Conservation (phyloP, 208 protist genomes). For the Acanthamoeba culbertsoni region DNA sequence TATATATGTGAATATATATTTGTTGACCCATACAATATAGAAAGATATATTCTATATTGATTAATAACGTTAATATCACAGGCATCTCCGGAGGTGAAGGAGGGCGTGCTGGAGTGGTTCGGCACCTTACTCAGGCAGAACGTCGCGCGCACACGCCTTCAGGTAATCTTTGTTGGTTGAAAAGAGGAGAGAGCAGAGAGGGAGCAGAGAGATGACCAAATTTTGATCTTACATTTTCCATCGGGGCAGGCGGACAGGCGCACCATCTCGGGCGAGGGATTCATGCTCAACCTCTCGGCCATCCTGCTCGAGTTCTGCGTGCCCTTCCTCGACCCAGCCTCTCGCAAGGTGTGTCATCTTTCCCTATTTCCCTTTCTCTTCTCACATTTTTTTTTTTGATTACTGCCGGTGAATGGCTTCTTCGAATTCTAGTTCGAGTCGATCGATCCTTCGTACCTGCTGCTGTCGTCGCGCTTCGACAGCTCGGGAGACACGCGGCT, state of each 20-base stretch:
- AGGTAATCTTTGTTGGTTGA: neutral
- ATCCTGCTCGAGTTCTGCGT: slow-evolving; percentile 51
- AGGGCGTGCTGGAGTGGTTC: slow-evolving; percentile 44
- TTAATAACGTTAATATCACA: neutral
- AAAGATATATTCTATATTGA: neutral
- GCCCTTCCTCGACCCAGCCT: slow-evolving; percentile 29
- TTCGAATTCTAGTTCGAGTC: neutral
- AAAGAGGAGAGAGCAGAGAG: too few relatives aligned
- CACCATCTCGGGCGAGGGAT: slow-evolving; percentile 17
- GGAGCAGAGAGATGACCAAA: too few relatives aligned
- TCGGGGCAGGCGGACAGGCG: neutral
- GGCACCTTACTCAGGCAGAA: neutral
- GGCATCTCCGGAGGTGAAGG: neutral
- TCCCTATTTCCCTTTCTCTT: too few relatives aligned
- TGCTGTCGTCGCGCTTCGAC: slow-evolving; percentile 30
- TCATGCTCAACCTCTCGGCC: slow-evolving; percentile 31
- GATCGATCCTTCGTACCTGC: slow-evolving; percentile 23
- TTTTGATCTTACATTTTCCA: neutral
- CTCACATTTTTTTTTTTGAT: neutral
- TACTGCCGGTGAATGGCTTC: neutral
- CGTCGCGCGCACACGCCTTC: neutral
- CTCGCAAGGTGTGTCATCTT: neutral
- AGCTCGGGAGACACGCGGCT: slow-evolving; percentile 59
- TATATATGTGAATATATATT: too few relatives aligned
- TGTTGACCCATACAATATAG: neutral